phyloP scores from a whole-genome alignment of 148 eudicot species.

The Hydrangea macrophylla region DNA sequence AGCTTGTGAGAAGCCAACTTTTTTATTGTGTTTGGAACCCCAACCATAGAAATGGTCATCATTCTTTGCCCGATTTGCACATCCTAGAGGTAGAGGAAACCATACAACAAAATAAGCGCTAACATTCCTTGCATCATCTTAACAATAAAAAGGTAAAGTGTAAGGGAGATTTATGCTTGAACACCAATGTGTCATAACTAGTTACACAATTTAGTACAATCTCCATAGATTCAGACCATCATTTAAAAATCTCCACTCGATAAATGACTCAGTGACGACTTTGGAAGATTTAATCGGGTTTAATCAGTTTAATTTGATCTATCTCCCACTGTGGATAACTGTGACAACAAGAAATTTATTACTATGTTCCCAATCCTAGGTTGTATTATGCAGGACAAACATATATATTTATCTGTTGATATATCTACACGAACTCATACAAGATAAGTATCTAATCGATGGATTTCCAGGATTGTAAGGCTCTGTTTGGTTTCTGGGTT shows the following conservation, averaged over 20 bases:
- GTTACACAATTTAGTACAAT: background rate
- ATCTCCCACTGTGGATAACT: background rate
- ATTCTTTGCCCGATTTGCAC: slow-evolving; percentile 95
- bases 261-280: too few species aligned
- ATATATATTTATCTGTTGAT: too few species aligned
- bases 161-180: background rate
- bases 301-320: background rate
- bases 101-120: too few species aligned
- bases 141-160: background rate
- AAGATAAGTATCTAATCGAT: too few species aligned
- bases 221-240: too few species aligned
- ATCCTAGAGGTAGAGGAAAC: slow-evolving; percentile 53
- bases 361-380: background rate
- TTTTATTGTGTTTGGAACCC: slow-evolving; percentile 94
- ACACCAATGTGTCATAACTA: background rate
- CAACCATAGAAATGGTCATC: slow-evolving; percentile 97
- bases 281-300: too few species aligned
- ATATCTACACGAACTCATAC: too few species aligned
- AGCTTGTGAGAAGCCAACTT: slow-evolving; percentile 89
- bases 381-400: slow-evolving; percentile 1
- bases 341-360: background rate
- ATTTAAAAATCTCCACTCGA: too few species aligned
- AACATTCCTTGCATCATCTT: too few species aligned
- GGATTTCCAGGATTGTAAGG: too few species aligned
- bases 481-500: too few species aligned